phyloP scores from a whole-genome alignment of 2,329 filamentous ascomycete species.

The Aspergillus ochraceus region DNA sequence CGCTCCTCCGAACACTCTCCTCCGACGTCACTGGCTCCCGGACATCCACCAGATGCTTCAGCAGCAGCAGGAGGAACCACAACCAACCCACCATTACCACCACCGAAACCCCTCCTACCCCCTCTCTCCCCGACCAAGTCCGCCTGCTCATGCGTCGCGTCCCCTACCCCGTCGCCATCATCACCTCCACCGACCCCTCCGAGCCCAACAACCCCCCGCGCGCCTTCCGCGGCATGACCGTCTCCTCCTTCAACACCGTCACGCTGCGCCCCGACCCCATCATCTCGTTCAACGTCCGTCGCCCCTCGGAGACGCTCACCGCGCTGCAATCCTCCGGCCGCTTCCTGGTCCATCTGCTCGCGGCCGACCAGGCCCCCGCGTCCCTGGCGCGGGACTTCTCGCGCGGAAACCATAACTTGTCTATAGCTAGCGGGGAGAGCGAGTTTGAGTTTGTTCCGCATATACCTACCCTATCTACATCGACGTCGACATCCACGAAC shows the following conservation, averaged over 20 bases:
- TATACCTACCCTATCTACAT: neutral
- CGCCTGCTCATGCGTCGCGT: constrained; percentile 55
- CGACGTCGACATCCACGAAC: neutral
- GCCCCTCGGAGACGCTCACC: constrained; percentile 57
- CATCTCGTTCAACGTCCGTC: constrained; percentile 63
- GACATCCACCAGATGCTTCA: neutral
- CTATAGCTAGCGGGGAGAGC: constrained; percentile 26
- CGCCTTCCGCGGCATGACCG: constrained; percentile 54
- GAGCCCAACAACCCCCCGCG: constrained; percentile 17
- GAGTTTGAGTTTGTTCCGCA: constrained; percentile 30
- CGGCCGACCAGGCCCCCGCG: constrained; percentile 32
- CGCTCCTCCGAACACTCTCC: constrained; percentile 21
- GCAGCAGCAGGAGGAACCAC: neutral
- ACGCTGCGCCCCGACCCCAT: constrained; percentile 55
- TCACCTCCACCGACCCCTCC: constrained; percentile 48
- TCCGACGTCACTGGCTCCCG: neutral
- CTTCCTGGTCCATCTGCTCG: constrained; percentile 56
- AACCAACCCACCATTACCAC: constrained; percentile 3
- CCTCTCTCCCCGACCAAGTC: constrained; percentile 35
- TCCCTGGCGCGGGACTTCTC: constrained; percentile 42
- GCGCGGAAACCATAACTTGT: constrained; percentile 38
- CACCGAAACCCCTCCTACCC: neutral
- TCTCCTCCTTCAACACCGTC: constrained; percentile 63
- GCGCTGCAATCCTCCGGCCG: constrained; percentile 48
- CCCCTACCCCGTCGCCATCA: constrained; percentile 58